Percentiles rank a stretch among this genome's conserved stretches.
phyloP scores from a whole-genome alignment of 2,329 filamentous ascomycete genomes.

The Catunica adiposa region DNA sequence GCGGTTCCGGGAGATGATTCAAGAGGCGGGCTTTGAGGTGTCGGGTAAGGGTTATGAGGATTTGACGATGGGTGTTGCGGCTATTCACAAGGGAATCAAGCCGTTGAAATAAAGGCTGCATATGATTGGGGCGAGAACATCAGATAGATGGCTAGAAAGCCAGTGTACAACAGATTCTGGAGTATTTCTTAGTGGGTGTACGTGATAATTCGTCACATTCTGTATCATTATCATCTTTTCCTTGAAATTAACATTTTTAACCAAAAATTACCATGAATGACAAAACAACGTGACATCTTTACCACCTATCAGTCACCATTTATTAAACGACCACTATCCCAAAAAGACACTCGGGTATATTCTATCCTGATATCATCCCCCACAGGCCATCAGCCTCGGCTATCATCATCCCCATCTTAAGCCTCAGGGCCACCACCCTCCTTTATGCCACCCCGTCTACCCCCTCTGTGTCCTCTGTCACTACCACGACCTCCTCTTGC shows the following conservation, averaged over 20 bases:
- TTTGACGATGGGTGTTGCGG: slow-evolving; percentile 79
- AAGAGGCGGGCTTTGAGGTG: slow-evolving; percentile 68
- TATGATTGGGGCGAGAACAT: neutral
- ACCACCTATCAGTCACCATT: neutral
- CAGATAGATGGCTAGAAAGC: neutral
- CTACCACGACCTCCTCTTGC: slow-evolving; percentile 37
- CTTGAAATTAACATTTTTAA: no score
- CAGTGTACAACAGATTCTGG: no score
- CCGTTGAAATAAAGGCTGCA: slow-evolving; percentile 25
- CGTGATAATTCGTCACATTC: no score
- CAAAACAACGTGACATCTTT: neutral
- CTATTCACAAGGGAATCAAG: slow-evolving; percentile 94
- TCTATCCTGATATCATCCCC: neutral
- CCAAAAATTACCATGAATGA: neutral
- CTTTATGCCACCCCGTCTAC: slow-evolving; percentile 40
- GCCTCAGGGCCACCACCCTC: slow-evolving; percentile 40
- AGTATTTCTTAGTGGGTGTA: no score
- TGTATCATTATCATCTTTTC: no score
- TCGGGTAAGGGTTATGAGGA: slow-evolving; percentile 77
- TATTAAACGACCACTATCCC: neutral
- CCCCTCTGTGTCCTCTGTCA: slow-evolving; percentile 33
- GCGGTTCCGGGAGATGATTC: slow-evolving; percentile 70
- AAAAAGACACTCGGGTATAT: neutral
- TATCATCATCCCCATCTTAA: slow-evolving; percentile 27
- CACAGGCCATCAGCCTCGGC: neutral